Conservation (phyloP, 108 stramenopile genomes). For the Licmophora abbreviata region DNA sequence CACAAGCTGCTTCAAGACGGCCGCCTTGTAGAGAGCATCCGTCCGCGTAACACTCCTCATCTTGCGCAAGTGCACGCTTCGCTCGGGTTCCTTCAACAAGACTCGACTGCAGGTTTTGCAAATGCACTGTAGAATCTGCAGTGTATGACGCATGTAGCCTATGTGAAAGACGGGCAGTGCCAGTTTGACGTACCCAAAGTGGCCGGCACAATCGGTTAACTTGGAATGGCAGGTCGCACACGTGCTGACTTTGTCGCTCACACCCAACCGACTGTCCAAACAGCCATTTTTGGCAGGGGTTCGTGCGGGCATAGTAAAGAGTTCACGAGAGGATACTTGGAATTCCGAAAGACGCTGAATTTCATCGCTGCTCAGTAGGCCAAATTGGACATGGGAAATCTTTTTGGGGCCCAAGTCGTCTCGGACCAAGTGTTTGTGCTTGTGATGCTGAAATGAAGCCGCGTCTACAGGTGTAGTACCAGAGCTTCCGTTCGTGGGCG, state of each 20-base stretch:
- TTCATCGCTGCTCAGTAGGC: constrained; percentile 85
- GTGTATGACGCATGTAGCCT: constrained; percentile 93
- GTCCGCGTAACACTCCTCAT: constrained; percentile 80
- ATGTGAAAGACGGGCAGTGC: constrained; percentile 97
- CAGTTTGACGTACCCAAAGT: constrained; percentile 92
- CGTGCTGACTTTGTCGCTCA: constrained; percentile 78
- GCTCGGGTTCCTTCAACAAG: constrained; percentile 68
- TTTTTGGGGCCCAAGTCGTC: constrained; percentile 79
- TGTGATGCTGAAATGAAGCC: background rate
- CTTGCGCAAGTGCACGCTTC: constrained; percentile 40
- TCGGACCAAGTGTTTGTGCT: constrained; percentile 40
- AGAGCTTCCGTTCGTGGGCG: no score
- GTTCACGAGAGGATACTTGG: constrained; percentile 83
- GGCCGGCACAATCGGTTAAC: constrained; percentile 92
- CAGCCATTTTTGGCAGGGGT: constrained; percentile 85
- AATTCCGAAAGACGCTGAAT: constrained; percentile 93
- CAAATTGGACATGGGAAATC: constrained; percentile 93
- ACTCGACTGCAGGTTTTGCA: constrained; percentile 96
- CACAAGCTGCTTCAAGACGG: constrained; percentile 77
- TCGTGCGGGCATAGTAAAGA: constrained; percentile 92
- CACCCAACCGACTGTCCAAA: constrained; percentile 92
- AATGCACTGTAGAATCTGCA: constrained; percentile 88
- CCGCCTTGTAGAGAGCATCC: constrained; percentile 70
- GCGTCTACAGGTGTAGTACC: no score
- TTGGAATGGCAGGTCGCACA: constrained; percentile 92